Evolutionary conservation across 108 stramenopile species (phyloP).

Genomic region (Cyclotella atomus): DNA sequence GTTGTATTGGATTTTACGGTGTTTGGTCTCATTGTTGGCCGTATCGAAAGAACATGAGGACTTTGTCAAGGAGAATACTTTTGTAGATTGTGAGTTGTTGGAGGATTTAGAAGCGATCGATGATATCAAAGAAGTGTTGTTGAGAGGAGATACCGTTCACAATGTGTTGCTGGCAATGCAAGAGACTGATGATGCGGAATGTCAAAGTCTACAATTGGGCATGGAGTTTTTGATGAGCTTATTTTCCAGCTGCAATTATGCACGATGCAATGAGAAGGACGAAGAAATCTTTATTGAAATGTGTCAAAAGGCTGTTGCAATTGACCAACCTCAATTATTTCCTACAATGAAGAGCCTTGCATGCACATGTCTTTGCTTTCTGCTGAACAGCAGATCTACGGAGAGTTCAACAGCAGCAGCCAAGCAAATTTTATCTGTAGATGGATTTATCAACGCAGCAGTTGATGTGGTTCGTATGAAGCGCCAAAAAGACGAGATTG

Average conservation of each 20-base stretch:
- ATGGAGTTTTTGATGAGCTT: constrained; percentile 4
- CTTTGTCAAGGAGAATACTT: background rate
- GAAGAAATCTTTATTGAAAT: background rate
- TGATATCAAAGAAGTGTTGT: background rate
- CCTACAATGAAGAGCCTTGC: background rate
- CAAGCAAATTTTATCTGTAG: too few relatives aligned
- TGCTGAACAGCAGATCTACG: background rate
- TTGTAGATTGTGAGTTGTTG: background rate
- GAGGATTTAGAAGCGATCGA: constrained; percentile 14
- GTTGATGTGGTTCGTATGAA: background rate
- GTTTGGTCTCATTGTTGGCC: constrained; percentile 9
- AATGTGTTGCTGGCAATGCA: background rate
- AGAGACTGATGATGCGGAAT: background rate
- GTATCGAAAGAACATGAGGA: constrained; percentile 12
- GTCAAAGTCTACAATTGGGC: background rate
- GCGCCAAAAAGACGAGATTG: background rate
- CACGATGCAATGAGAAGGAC: background rate
- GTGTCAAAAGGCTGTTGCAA: background rate
- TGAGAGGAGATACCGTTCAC: background rate
- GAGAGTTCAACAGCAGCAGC: too few relatives aligned
- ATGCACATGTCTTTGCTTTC: background rate
- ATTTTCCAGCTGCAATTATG: background rate
- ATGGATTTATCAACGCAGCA: background rate
- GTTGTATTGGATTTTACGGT: constrained; percentile 25
- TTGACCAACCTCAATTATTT: background rate